Evolutionary conservation across 768 basidiomycete species (phyloP).

Genomic region (Heimioporus sp.): DNA sequence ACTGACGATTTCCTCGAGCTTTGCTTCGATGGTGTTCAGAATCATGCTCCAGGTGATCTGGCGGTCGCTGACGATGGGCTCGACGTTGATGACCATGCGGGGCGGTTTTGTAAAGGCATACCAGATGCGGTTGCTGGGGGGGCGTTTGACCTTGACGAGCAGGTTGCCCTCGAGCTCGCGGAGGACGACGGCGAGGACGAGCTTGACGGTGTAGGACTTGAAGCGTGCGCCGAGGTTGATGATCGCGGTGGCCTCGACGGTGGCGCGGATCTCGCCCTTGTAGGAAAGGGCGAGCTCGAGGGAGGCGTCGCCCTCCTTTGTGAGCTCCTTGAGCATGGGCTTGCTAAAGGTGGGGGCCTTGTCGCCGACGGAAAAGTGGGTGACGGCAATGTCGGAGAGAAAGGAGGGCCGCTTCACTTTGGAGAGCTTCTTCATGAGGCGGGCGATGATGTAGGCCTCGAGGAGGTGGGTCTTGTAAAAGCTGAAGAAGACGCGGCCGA

Average conservation of each 20-base stretch:
- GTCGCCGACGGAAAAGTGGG: constrained; percentile 86
- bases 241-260: constrained; percentile 84
- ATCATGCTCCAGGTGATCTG: constrained; percentile 96
- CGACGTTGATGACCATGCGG: constrained; percentile 83
- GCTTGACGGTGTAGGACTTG: constrained; percentile 86
- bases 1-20: constrained; percentile 81
- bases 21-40: constrained; percentile 83
- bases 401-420: constrained; percentile 90
- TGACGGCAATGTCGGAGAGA: constrained; percentile 80
- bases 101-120: constrained; percentile 88
- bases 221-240: constrained; percentile 82
- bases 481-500: constrained; percentile 91
- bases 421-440: constrained; percentile 90
- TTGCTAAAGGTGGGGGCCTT: constrained; percentile 86
- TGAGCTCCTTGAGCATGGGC: constrained; percentile 97
- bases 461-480: constrained; percentile 82
- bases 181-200: constrained; percentile 85
- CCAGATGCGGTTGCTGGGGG: constrained; percentile 95
- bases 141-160: constrained; percentile 86
- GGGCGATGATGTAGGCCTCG: constrained; percentile 81
- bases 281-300: constrained; percentile 83
- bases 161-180: constrained; percentile 91
- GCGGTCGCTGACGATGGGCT: constrained; percentile 91
- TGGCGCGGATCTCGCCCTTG: constrained; percentile 87
- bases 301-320: constrained; percentile 88